Percentiles rank a stretch among this genome's conserved stretches.
Evolutionary conservation across 768 basidiomycete species (phyloP).

Genomic region (Boletus sp.): DNA sequence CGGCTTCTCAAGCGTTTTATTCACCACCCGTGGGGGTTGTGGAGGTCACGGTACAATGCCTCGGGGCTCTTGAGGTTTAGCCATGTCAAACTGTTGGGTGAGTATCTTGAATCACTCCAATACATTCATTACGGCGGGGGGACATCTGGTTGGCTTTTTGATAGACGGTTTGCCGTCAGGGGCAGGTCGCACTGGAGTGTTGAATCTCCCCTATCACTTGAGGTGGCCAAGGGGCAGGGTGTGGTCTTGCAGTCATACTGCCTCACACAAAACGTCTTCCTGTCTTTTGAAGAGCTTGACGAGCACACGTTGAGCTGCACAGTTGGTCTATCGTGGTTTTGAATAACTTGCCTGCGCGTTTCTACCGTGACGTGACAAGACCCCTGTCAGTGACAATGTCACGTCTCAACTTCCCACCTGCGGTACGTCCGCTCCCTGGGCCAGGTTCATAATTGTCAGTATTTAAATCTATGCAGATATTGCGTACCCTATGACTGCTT

Average conservation of each 20-base stretch:
- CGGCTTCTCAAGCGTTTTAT: slow-evolving; percentile 13
- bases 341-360: slow-evolving; percentile 29
- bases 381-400: slow-evolving; percentile 32
- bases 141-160: slow-evolving; percentile 11
- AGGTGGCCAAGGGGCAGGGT: not conserved
- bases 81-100: slow-evolving; percentile 23
- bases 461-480: not conserved
- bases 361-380: slow-evolving; percentile 27
- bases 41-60: slow-evolving; percentile 7
- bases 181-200: not conserved
- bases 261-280: slow-evolving; percentile 30
- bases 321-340: slow-evolving; percentile 25
- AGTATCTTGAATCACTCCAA: slow-evolving; percentile 34
- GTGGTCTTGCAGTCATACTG: slow-evolving; percentile 20
- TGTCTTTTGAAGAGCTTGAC: slow-evolving; percentile 22
- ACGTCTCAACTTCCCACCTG: slow-evolving; percentile 14
- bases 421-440: not conserved
- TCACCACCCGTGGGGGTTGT: slow-evolving; percentile 5
- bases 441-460: not conserved
- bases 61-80: not conserved
- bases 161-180: slow-evolving; percentile 2
- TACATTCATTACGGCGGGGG: slow-evolving; percentile 24
- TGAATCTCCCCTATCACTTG: slow-evolving; percentile 8
- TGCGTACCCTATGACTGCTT: slow-evolving; percentile 2
- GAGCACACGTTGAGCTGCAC: slow-evolving; percentile 32